Conservation (phyloP, 1,139 yeast genomes). For the Scheffersomyces segobiensis region DNA sequence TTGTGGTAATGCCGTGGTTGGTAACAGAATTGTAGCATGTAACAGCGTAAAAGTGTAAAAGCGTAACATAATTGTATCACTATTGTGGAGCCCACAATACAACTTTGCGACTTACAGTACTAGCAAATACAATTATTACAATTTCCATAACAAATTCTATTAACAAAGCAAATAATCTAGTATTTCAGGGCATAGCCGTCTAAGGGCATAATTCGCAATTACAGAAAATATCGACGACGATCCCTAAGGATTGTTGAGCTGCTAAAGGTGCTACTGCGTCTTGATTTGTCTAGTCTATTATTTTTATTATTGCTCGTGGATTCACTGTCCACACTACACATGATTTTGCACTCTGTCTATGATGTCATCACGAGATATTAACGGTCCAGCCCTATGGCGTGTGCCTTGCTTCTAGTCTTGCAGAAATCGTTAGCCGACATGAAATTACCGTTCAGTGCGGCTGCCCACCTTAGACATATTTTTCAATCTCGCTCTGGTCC, state of each 20-base stretch:
- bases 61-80: background rate
- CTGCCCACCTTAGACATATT: background rate
- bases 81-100: too few relatives aligned
- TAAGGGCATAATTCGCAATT: background rate
- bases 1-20: background rate
- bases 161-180: too few relatives aligned
- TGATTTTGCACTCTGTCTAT: background rate
- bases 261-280: background rate
- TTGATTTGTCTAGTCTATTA: background rate
- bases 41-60: too few relatives aligned
- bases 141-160: too few relatives aligned
- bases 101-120: too few relatives aligned
- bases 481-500: conserved; percentile 10
- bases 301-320: background rate
- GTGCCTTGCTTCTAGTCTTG: background rate
- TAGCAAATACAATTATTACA: too few relatives aligned
- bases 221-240: background rate
- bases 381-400: background rate
- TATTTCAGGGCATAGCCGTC: background rate
- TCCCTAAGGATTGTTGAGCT: background rate
- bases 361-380: background rate
- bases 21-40: background rate
- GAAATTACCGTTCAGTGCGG: background rate
- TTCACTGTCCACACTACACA: background rate
- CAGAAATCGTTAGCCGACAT: background rate